Evolutionary conservation across 139 green algal genomes (phyloP).

Genomic region (Picochlorum costavermella): DNA sequence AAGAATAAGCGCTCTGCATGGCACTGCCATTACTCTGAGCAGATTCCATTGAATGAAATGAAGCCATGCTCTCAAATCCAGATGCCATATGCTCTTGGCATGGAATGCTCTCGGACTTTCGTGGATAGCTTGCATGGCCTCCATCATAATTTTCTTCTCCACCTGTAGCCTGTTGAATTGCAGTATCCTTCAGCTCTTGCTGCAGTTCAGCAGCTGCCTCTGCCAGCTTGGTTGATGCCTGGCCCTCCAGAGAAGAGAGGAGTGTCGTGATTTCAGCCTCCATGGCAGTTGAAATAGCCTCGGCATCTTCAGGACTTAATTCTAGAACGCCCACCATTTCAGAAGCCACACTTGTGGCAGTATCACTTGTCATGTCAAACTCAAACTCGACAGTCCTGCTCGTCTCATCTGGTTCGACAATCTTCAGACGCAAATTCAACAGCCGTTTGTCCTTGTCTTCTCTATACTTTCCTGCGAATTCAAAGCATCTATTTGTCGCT

Average conservation of each 20-base stretch:
- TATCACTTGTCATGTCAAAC: slow-evolving; percentile 81
- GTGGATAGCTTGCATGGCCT: slow-evolving; percentile 1
- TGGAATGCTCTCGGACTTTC: too few species aligned
- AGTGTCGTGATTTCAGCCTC: slow-evolving; percentile 34
- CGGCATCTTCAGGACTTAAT: slow-evolving; percentile 58
- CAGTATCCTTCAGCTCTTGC: slow-evolving; percentile 9
- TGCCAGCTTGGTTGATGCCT: slow-evolving; percentile 1
- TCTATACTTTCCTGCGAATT: slow-evolving; percentile 54
- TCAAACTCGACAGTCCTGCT: slow-evolving; percentile 88
- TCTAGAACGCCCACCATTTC: slow-evolving; percentile 95
- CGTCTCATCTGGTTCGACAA: slow-evolving; percentile 49
- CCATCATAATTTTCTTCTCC: not conserved
- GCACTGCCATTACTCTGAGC: not conserved
- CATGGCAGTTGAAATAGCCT: slow-evolving; percentile 35
- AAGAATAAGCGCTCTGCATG: not conserved
- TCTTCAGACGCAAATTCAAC: slow-evolving; percentile 66
- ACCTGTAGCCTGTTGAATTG: slow-evolving; percentile 18
- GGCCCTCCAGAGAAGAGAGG: slow-evolving; percentile 43
- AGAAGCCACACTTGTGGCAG: slow-evolving; percentile 66
- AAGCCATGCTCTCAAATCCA: slow-evolving; percentile 4
- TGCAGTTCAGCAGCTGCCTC: slow-evolving; percentile 14
- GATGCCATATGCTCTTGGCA: slow-evolving; percentile 1
- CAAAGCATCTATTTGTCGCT: slow-evolving; percentile 35
- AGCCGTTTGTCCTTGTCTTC: slow-evolving; percentile 28
- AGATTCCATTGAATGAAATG: slow-evolving; percentile 11